A percentile compares a stretch with the other conserved stretches of the same genome.
phyloP scores from a whole-genome alignment of 306 rosid species.

The Prunus mira region DNA sequence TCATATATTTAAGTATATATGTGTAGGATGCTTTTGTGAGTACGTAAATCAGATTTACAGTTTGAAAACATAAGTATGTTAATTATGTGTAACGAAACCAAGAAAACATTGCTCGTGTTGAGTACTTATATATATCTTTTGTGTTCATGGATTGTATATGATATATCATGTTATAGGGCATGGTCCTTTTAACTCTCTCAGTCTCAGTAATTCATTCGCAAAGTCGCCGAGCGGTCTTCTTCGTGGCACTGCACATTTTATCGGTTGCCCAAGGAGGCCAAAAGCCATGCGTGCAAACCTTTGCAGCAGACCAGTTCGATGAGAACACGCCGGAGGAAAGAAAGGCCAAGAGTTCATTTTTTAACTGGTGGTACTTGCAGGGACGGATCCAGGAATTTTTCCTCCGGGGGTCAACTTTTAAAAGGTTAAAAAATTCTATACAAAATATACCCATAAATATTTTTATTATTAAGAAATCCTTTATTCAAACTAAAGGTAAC shows the following conservation, averaged over 20 bases:
- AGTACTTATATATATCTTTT: too few relatives aligned
- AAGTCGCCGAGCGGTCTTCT: conserved; percentile 28
- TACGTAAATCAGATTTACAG: not conserved
- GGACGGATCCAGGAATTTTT: too few relatives aligned
- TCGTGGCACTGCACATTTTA: conserved; percentile 47
- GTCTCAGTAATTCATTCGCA: conserved; percentile 29
- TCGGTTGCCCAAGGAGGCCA: conserved; percentile 79
- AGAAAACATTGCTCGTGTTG: not conserved
- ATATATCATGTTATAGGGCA: conserved; percentile 31
- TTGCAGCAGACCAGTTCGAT: conserved; percentile 83
- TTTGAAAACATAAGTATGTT: too few relatives aligned
- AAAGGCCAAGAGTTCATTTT: conserved; percentile 57
- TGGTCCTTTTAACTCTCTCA: conserved; percentile 50
- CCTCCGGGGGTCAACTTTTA: too few relatives aligned
- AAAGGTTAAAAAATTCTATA: too few relatives aligned
- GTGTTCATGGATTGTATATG: not conserved
- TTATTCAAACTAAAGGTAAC: too few relatives aligned
- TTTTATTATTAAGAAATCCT: too few relatives aligned
- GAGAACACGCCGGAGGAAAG: conserved; percentile 55
- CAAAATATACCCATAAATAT: too few relatives aligned
- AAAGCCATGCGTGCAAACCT: conserved; percentile 74
- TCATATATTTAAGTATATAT: too few relatives aligned
- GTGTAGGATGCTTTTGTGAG: too few relatives aligned
- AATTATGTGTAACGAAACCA: not conserved
- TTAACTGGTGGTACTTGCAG: conserved; percentile 85